Base-by-base conservation (phyloP, 2,329 filamentous ascomycete species). In the Aureobasidium pullulans region DNA sequence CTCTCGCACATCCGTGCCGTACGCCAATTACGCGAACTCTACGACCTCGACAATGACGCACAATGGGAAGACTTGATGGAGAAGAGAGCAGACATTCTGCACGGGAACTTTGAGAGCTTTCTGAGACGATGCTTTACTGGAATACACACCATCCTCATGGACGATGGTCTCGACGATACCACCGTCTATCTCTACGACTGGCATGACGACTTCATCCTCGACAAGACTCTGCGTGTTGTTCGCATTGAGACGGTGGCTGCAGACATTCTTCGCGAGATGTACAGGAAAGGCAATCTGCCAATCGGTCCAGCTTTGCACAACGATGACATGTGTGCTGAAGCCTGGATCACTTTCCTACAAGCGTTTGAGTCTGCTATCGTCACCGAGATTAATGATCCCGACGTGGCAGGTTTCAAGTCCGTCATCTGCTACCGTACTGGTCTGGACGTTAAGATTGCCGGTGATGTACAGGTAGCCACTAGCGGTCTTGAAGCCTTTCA, bases 381-480 rank as follows among this genome's bases (percentile, higher is more conserved):
- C 10, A 71, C 77, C 1, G 80, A 83, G 2, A 77, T 91, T 29
- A 74, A 77, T 0, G 85, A 94, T 67, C 75, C 81, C 0, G 80
- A 85, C 16, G 85, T 95, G 1, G 88, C 84, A 1, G 90, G 82
- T 2, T 95, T 95, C 79, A 94, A 95, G 71, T 89, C 85, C 1
- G 84, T 92, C 50, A 83, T 95, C 59, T 93, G 89, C 73, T 94
- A 94, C 70, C 81, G 89, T 13, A 89, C 85, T 0, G 90, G 90
- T 0, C 76, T 92, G 6, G 81, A 82, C 40, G 77, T 93, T 15
- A 74, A 80, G n/a, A 68, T 78, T 7, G 74, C 79, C 57, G 70
- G 77, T 1, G 74, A 77, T 1, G 75, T 67, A 11, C 66, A 70
- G 16, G 64, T 69, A 37, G 63, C 66, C 1, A 65, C 68, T n/a